Percentiles rank a stretch among this genome's conserved stretches.
Conservation (phyloP, 1,284 basidiomycete genomes). For the Takashimella tepidaria region DNA sequence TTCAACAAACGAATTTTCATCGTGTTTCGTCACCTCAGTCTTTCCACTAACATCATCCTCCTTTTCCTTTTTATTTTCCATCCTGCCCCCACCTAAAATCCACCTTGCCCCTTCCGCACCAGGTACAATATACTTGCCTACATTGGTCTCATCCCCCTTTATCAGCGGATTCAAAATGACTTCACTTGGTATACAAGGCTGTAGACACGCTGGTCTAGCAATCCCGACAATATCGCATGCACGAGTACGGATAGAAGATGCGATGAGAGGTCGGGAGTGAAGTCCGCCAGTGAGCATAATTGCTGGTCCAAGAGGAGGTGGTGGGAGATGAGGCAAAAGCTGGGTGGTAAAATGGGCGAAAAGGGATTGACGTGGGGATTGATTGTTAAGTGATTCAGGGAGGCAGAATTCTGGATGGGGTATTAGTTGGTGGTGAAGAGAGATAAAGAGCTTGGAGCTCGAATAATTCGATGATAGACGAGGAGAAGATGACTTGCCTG, state of each 20-base stretch:
- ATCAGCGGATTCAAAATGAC: constrained; percentile 32
- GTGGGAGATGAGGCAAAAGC: constrained; percentile 31
- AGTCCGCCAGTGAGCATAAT: constrained; percentile 43
- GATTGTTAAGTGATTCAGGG: constrained; percentile 2
- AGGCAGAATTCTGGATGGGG: neutral
- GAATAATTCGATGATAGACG: neutral
- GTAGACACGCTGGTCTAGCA: constrained; percentile 37
- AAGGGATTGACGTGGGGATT: constrained; percentile 34
- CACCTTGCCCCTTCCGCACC: constrained; percentile 17
- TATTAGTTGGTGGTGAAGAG: too few relatives aligned
- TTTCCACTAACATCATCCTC: too few relatives aligned
- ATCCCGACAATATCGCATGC: constrained; percentile 42
- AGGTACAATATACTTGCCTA: constrained; percentile 32
- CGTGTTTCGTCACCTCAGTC: too few relatives aligned
- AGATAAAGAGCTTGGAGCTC: too few relatives aligned
- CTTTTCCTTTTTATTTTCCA: neutral
- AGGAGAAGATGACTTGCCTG: constrained; percentile 16
- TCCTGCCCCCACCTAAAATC: constrained; percentile 23
- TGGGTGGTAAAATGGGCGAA: constrained; percentile 39
- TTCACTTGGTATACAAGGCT: constrained; percentile 25
- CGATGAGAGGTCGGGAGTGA: constrained; percentile 35
- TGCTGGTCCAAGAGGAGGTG: constrained; percentile 35
- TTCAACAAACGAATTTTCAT: too few relatives aligned
- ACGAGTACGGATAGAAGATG: constrained; percentile 21
- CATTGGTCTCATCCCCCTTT: constrained; percentile 13